A percentile compares a stretch with the other conserved stretches of the same genome.
phyloP scores from a whole-genome alignment of 495 filamentous ascomycete genomes.

The Astrothelium subdiscretum region DNA sequence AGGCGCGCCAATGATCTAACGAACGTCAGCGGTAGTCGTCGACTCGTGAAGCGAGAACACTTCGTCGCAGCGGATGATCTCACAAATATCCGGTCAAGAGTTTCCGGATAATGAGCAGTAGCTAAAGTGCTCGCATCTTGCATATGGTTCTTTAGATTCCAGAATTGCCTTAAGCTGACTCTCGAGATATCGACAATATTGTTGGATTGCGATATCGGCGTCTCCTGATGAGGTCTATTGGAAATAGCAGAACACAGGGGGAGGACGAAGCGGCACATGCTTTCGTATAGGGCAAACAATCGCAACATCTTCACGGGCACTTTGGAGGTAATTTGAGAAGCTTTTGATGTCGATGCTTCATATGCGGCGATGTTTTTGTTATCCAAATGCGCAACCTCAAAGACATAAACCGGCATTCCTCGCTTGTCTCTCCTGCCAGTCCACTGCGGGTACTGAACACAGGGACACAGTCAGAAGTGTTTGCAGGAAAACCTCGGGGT shows the following conservation, averaged over 20 bases:
- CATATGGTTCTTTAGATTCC: slow-evolving; percentile 85
- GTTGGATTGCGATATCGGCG: slow-evolving; percentile 72
- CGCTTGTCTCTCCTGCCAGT: slow-evolving; percentile 76
- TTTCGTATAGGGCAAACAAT: slow-evolving; percentile 81
- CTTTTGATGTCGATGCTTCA: slow-evolving; percentile 45
- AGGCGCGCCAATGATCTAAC: slow-evolving; percentile 73
- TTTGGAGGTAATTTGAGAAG: slow-evolving; percentile 37
- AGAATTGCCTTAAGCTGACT: slow-evolving; percentile 82
- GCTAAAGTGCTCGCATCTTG: slow-evolving; percentile 75
- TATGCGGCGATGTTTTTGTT: slow-evolving; percentile 69
- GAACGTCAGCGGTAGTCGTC: slow-evolving; percentile 10
- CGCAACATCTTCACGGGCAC: slow-evolving; percentile 53
- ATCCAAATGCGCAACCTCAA: slow-evolving; percentile 70
- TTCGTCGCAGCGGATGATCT: slow-evolving; percentile 16
- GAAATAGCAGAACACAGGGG: slow-evolving; percentile 62
- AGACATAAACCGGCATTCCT: slow-evolving; percentile 83
- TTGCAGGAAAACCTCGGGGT: not conserved
- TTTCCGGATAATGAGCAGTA: slow-evolving; percentile 90
- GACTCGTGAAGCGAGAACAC: not conserved
- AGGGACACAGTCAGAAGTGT: slow-evolving; percentile 6
- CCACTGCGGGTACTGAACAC: slow-evolving; percentile 75
- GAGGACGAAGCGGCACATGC: slow-evolving; percentile 74
- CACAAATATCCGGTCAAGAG: slow-evolving; percentile 74
- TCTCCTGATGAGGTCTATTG: slow-evolving; percentile 56
- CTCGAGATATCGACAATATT: slow-evolving; percentile 82